Base-by-base conservation (phyloP, 2,329 filamentous ascomycete species). In the Saccharata proteae region DNA sequence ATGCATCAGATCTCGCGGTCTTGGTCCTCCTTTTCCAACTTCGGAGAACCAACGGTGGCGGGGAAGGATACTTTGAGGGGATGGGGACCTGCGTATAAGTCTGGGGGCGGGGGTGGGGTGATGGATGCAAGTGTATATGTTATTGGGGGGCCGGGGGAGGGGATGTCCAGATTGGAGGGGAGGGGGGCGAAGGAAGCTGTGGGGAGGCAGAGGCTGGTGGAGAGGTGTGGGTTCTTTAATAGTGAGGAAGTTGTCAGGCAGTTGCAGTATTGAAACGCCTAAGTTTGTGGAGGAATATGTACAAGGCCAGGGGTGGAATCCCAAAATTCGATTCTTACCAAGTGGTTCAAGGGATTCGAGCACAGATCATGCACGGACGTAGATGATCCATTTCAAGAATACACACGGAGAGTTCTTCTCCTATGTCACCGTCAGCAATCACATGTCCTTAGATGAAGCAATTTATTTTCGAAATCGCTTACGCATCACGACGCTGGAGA, bases 161-260 rank as follows among this genome's bases (percentile, higher is more conserved):
- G 63, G 0, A 42, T 62, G 15, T 59, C 52, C n/a, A 40, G 55
- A 7, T 41, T 61, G 14, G 56, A 59, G 26, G 57, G 57, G 2
- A 40, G 43, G 1, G 38, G 42, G 2, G 46, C 55, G 14, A 47
- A 42, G 9, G 36, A 40, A 4, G 49, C 38, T 18, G 38, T 57
- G 18, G 40, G 31, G 12, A 34, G 29, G 15, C 58, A 69, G 51
- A 62, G 44, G 38, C 32, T 70, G 26, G 49, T 47, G 33, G 57
- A 68, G 45, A 52, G 65, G 27, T 69, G 66, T 43, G 54, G 39
- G 3, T 64, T 64, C 34, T 51, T 67, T 14, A 65, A 66, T 34
- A 58, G 56, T 22, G 46, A 53, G 2, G 54, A 57, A 26, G 49
- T 67, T 10, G 58, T 69, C 12, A 40, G 49, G 25, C 55, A 62